Conservation (phyloP, 306 rosid species). For the Begonia fuchsioides region DNA sequence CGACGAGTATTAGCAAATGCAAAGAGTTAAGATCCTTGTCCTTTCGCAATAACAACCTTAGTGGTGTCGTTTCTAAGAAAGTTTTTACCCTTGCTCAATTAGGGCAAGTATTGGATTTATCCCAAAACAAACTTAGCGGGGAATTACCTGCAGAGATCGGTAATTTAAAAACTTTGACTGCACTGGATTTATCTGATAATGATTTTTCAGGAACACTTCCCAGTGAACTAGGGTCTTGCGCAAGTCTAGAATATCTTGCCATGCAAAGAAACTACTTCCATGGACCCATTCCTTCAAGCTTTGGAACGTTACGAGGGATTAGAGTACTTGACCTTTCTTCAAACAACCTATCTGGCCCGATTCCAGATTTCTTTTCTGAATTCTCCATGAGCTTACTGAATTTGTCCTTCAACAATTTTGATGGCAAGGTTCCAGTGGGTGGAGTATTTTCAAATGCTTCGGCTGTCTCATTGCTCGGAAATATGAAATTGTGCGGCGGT, state of each 20-base stretch:
- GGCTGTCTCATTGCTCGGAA: slow-evolving; percentile 11
- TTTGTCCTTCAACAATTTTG: slow-evolving; percentile 16
- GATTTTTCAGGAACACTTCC: background rate
- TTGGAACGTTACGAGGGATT: background rate
- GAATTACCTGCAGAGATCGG: background rate
- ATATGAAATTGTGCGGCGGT: slow-evolving; percentile 23
- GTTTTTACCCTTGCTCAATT: background rate
- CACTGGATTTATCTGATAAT: background rate
- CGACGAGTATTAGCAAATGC: slow-evolving; percentile 2
- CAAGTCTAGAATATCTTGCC: background rate
- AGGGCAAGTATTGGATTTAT: background rate
- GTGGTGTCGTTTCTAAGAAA: background rate
- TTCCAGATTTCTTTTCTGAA: slow-evolving; percentile 10
- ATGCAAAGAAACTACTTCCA: background rate
- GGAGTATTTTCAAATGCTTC: slow-evolving; percentile 15
- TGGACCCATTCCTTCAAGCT: background rate
- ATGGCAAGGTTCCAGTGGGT: slow-evolving; percentile 12
- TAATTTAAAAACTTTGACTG: background rate
- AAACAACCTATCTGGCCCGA: background rate
- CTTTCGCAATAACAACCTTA: slow-evolving; percentile 9
- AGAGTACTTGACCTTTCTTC: background rate
- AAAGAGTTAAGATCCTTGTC: slow-evolving; percentile 6
- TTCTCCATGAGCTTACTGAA: slow-evolving; percentile 5
- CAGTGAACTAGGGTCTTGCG: background rate
- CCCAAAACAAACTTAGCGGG: background rate